These are phyloP conservation scores for Acanthochlamys bracteata DNA, from an alignment of 106 monocot species.

Conservation along the genomic window DNA sequence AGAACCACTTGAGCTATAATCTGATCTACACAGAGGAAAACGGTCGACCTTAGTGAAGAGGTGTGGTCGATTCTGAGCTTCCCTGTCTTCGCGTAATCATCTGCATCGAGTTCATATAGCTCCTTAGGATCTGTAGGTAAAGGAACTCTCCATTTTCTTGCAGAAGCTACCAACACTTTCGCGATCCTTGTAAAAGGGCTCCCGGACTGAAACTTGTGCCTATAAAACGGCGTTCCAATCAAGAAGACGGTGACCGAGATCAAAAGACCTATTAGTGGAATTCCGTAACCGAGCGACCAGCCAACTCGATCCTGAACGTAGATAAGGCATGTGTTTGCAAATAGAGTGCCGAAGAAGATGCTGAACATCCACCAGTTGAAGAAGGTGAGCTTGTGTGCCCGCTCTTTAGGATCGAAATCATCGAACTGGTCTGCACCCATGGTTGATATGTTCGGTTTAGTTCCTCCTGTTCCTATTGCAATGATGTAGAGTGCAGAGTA, in stretches of 20 bases:
- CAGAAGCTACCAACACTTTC: slow-evolving; percentile 24
- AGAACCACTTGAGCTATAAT: no score
- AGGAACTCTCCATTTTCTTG: slow-evolving; percentile 14
- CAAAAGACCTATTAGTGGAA: slow-evolving; percentile 31
- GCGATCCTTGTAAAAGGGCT: slow-evolving; percentile 36
- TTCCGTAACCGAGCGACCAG: slow-evolving; percentile 50
- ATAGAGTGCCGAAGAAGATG: slow-evolving; percentile 78
- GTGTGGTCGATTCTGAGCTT: slow-evolving; percentile 16
- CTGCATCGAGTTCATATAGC: slow-evolving; percentile 21
- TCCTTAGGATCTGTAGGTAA: slow-evolving; percentile 22
- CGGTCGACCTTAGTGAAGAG: slow-evolving; percentile 8
- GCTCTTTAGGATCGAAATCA: slow-evolving; percentile 58
- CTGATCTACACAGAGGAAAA: not conserved
- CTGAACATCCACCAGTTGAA: slow-evolving; percentile 99
- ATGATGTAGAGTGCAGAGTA: slow-evolving; percentile 71
- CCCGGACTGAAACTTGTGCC: slow-evolving; percentile 27
- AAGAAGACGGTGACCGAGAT: slow-evolving; percentile 22
- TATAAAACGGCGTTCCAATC: slow-evolving; percentile 27
- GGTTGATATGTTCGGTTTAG: slow-evolving; percentile 83
- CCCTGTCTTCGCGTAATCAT: slow-evolving; percentile 12
- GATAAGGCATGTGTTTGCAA: slow-evolving; percentile 61
- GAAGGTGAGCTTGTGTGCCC: slow-evolving; percentile 64
- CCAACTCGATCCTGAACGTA: slow-evolving; percentile 78
- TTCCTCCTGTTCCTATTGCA: slow-evolving; percentile 72
- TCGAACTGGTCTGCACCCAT: slow-evolving; percentile 94